Percentiles rank a stretch among this genome's conserved stretches.
Conservation (phyloP, 495 filamentous ascomycete genomes). For the Talaromyces ruber region DNA sequence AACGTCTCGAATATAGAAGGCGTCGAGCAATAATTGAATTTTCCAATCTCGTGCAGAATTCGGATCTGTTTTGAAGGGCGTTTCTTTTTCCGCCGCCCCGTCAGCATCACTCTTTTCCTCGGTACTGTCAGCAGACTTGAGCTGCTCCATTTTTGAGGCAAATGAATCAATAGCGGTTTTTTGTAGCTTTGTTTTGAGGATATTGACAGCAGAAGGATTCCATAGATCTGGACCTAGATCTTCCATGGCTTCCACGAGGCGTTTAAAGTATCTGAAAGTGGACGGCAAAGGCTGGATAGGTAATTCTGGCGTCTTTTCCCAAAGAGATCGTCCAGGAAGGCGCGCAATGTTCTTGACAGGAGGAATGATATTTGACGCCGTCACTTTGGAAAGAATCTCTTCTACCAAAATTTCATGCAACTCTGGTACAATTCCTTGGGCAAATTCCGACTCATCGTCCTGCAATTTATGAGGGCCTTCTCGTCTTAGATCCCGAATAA, state of each 20-base stretch:
- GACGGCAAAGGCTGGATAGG: conserved; percentile 76
- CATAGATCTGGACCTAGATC: conserved; percentile 70
- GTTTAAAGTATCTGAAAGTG: conserved; percentile 65
- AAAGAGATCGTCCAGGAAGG: conserved; percentile 50
- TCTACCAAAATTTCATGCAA: conserved; percentile 48
- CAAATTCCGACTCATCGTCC: conserved; percentile 24
- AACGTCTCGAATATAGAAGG: conserved; percentile 52
- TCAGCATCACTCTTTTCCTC: background rate
- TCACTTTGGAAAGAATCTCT: conserved; percentile 17
- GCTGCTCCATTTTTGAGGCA: background rate
- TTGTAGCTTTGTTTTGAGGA: conserved; percentile 50
- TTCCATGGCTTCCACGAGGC: conserved; percentile 58
- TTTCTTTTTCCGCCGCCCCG: background rate
- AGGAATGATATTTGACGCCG: conserved; percentile 4
- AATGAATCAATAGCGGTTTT: conserved; percentile 26
- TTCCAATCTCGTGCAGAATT: conserved; percentile 40
- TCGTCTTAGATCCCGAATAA: conserved; percentile 65
- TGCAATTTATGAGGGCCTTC: conserved; percentile 42
- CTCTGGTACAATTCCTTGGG: conserved; percentile 39
- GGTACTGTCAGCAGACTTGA: background rate
- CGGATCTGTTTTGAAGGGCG: background rate
- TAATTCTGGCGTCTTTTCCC: conserved; percentile 68
- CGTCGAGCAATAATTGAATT: conserved; percentile 74
- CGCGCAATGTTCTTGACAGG: conserved; percentile 5
- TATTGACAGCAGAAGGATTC: conserved; percentile 59